Evolutionary conservation across 169 alveolate species (phyloP), one percentile per base, ranked within the genome.

Genomic region (Plasmodium malariae): DNA sequence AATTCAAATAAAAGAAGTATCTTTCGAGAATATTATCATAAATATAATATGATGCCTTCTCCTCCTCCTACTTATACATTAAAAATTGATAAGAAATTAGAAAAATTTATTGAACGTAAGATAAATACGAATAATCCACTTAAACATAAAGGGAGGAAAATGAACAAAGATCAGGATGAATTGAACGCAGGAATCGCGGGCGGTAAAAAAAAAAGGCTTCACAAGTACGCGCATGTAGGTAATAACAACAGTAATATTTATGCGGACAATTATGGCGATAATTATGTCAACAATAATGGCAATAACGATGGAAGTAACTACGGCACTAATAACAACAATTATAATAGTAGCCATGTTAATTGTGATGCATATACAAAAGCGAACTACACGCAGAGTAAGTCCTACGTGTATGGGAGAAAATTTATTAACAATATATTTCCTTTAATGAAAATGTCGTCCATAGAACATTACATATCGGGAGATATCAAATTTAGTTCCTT

Each of bases 41-140:
- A 83, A 21, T 83, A 83, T 60, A 83, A 83, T 14, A 83, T 40
- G 5, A 71, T 45, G n/a, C 91, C 91, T 9, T 67, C 91, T 36
- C 91, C 91, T 30, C 91, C 91, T 19, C 91, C 91, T 54, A 83
- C 91, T 17, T 83, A 83, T 45, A 83, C 91, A 28, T 37, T 83
- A 28, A 83, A 83, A 37, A 67, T 83, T 68, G 91, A 83, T 26
- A 83, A 83, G 32, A 83, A 83, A 55, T 54, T 83, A 1, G 91
- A 83, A 55, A 67, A 83, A 59, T 69, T 55, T 17, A 55, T 83
- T 45, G 74, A 83, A 69, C 62, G 43, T 62, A 76, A 21, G 11
- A 54, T 76, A 6, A 43, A 1, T n/a, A 26, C 1, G 9, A 36
- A 67, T 83, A 67, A 78, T 26, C 5, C 14, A 11, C 6, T 21